Conservation (phyloP, 2,329 filamentous ascomycete species). For the Calonectria ilicicola region DNA sequence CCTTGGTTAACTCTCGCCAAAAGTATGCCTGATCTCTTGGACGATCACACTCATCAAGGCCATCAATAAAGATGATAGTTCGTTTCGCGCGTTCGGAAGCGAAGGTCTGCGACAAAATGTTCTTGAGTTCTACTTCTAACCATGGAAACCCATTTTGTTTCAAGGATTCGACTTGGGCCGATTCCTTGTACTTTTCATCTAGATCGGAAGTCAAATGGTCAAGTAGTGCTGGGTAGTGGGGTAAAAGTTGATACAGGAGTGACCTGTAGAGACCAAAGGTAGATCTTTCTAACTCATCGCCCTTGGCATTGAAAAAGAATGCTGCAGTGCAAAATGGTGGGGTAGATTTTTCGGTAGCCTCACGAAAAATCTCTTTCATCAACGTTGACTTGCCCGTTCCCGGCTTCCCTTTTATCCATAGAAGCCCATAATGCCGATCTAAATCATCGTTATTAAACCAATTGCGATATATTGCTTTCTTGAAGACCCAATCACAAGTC, state of each 20-base stretch:
- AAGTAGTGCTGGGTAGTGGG: background rate
- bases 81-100: background rate
- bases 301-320: slow-evolving; percentile 23
- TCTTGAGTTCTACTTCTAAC: slow-evolving; percentile 2
- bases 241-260: slow-evolving; percentile 17
- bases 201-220: background rate
- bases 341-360: background rate
- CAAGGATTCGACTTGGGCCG: too few relatives aligned
- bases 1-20: slow-evolving; percentile 10
- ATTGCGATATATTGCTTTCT: slow-evolving; percentile 1
- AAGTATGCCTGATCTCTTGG: background rate
- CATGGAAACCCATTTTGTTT: background rate
- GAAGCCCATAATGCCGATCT: slow-evolving; percentile 45
- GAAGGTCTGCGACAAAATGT: background rate
- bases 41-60: slow-evolving; percentile 19
- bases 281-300: background rate
- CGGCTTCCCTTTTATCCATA: slow-evolving; percentile 61
- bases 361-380: slow-evolving; percentile 48
- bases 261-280: background rate
- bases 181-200: too few relatives aligned
- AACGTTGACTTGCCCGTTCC: slow-evolving; percentile 59
- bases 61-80: slow-evolving; percentile 23
- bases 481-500: slow-evolving; percentile 15
- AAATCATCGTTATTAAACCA: slow-evolving; percentile 11
- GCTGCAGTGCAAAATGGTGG: background rate